Evolutionary conservation across 2,329 filamentous ascomycete species (phyloP).

Genomic region (Arthroderma uncinatum): DNA sequence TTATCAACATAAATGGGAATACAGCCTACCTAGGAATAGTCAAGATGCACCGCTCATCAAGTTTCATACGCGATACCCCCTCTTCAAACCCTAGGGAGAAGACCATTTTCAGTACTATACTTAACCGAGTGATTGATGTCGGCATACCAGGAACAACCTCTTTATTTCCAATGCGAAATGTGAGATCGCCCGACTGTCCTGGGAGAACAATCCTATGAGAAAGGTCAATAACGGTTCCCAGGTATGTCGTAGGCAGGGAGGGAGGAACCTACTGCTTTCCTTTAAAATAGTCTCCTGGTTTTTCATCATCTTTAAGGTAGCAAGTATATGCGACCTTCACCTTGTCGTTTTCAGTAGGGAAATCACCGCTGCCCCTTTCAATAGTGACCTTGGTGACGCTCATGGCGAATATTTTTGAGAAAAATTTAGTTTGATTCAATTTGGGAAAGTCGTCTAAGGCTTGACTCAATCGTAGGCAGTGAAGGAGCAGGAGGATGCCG

Average conservation of each 20-base stretch:
- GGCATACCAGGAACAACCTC: neutral
- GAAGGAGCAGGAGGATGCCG: neutral
- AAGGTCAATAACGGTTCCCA: neutral
- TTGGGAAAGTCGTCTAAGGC: neutral
- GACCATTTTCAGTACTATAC: neutral
- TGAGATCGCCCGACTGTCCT: neutral
- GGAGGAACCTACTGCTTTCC: neutral
- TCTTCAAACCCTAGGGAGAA: neutral
- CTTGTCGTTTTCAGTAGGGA: neutral
- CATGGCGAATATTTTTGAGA: neutral
- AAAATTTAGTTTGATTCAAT: neutral
- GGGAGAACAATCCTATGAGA: neutral
- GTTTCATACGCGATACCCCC: neutral
- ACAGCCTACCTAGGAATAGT: neutral
- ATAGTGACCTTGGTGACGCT: neutral
- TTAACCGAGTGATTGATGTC: neutral
- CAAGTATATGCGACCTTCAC: neutral
- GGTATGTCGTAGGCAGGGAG: neutral
- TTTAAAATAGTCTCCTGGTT: neutral
- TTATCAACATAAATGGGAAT: neutral
- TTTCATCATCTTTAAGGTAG: neutral
- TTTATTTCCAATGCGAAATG: neutral
- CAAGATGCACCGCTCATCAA: neutral
- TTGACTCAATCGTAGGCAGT: neutral
- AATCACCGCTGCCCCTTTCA: neutral